phyloP scores from a whole-genome alignment of 441 rosid genomes.

The Theobroma grandiflorum region DNA sequence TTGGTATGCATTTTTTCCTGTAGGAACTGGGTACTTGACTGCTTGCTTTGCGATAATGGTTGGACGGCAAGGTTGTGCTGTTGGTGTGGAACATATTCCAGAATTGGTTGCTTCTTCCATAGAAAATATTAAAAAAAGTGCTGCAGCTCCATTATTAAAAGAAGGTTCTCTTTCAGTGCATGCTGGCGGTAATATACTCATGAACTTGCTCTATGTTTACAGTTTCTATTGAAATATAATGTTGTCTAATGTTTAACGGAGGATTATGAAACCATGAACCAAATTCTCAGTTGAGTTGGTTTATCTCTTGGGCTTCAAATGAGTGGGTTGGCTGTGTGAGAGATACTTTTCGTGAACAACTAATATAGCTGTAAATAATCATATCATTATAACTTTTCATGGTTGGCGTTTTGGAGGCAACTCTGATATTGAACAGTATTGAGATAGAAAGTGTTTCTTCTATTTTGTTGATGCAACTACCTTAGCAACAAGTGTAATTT shows the following conservation, averaged over 20 bases:
- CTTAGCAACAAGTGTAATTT: background rate
- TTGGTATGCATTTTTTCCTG: background rate
- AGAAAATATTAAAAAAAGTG: constrained; percentile 69
- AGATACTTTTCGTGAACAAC: background rate
- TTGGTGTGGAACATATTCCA: constrained; percentile 92
- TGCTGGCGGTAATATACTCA: constrained; percentile 68
- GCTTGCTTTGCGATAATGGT: constrained; percentile 97
- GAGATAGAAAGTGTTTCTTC: no score
- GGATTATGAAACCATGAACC: background rate
- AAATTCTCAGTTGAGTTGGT: background rate
- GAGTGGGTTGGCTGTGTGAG: background rate
- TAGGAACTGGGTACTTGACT: constrained; percentile 94
- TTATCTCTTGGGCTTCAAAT: background rate
- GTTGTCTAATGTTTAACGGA: background rate
- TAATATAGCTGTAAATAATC: background rate
- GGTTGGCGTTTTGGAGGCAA: background rate
- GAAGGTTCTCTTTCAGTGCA: constrained; percentile 80
- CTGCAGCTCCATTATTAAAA: constrained; percentile 71
- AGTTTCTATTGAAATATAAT: background rate
- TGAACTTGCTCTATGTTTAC: background rate
- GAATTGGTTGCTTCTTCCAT: constrained; percentile 74
- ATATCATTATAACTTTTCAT: background rate
- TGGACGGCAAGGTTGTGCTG: constrained; percentile 79
- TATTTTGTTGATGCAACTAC: no score
- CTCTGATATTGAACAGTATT: no score